Conservation (phyloP, 345 rosid genomes). For the Moricandia moricandioides region DNA sequence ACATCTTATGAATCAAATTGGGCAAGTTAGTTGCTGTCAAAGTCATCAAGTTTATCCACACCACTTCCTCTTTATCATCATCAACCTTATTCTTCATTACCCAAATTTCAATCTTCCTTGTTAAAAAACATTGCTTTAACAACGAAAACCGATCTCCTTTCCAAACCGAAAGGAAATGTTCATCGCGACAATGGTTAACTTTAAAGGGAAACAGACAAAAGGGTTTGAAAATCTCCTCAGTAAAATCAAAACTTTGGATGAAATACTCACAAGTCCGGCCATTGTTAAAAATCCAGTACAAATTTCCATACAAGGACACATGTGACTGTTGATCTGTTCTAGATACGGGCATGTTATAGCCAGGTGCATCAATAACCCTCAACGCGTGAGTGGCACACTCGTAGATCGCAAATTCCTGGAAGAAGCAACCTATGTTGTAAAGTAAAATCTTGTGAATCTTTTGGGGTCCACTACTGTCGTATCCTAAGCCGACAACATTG, state of each 20-base stretch:
- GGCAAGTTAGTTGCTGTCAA: neutral
- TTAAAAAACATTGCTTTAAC: too few relatives aligned
- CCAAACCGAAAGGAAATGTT: too few relatives aligned
- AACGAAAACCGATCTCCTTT: too few relatives aligned
- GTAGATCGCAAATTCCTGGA: neutral
- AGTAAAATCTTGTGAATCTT: neutral
- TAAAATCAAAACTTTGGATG: neutral
- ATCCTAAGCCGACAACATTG: neutral
- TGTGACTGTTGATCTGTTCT: neutral
- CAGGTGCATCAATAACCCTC: neutral
- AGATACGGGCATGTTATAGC: neutral
- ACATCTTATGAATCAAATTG: neutral
- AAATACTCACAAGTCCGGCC: neutral
- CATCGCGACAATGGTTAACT: neutral
- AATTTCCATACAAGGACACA: neutral
- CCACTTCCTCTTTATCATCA: neutral
- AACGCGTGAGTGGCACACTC: neutral
- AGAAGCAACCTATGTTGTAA: neutral
- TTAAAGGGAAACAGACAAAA: neutral
- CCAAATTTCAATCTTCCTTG: too few relatives aligned
- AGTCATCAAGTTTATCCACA: too few relatives aligned
- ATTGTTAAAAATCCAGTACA: neutral
- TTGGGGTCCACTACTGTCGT: neutral
- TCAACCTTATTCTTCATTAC: too few relatives aligned
- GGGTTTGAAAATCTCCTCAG: neutral